phyloP scores from a whole-genome alignment of 768 basidiomycete genomes.

The Suillus alpinus region DNA sequence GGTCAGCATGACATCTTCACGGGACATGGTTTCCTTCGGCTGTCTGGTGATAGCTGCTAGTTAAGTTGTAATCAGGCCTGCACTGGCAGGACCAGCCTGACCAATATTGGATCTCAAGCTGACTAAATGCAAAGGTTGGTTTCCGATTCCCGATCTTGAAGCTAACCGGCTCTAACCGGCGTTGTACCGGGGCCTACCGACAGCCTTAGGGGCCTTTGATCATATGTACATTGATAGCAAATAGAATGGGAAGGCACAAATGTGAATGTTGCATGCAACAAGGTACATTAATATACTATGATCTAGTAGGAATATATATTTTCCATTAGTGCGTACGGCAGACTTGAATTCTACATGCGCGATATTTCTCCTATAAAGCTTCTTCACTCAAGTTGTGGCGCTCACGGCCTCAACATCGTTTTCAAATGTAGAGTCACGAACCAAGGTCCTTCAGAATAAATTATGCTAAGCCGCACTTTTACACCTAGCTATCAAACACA shows the following conservation, averaged over 20 bases:
- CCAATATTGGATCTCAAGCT: neutral
- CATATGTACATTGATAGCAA: neutral
- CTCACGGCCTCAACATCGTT: neutral
- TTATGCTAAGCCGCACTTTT: neutral
- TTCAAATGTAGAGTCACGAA: neutral
- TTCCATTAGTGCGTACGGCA: neutral
- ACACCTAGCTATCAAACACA: neutral
- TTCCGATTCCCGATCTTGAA: no score
- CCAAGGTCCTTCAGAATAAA: neutral
- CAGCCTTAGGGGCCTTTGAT: no score
- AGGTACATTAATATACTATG: neutral
- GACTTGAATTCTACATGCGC: neutral
- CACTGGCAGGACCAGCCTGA: neutral
- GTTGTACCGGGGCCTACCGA: no score
- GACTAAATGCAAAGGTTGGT: neutral
- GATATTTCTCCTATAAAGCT: neutral
- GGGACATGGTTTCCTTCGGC: neutral
- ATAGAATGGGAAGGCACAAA: neutral
- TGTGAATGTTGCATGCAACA: neutral
- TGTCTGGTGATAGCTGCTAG: neutral
- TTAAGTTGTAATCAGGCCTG: neutral
- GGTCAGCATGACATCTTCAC: constrained; percentile 14
- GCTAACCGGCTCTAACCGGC: no score
- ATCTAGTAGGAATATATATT: neutral
- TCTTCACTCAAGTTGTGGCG: no score